These are phyloP conservation scores for Populus davidiana DNA, from an alignment of 345 rosid genomes.

Conservation along the genomic window DNA sequence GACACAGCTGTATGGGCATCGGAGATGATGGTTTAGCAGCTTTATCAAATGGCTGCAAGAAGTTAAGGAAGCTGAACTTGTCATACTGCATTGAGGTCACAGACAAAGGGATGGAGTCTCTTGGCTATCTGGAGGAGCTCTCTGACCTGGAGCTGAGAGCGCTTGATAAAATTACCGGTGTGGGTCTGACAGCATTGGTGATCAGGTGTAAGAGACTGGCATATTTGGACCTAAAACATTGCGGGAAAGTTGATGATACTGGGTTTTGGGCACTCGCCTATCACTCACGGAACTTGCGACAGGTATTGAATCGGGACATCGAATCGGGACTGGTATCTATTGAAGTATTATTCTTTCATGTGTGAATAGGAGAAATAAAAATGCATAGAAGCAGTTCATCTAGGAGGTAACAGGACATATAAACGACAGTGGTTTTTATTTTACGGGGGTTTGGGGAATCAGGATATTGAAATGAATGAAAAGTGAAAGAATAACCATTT, in stretches of 20 bases:
- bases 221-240: slow-evolving; percentile 74
- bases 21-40: slow-evolving; percentile 77
- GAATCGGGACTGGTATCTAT: not conserved
- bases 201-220: slow-evolving; percentile 57
- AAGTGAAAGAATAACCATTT: not conserved
- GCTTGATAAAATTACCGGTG: slow-evolving; percentile 52
- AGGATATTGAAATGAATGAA: not conserved
- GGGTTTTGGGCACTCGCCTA: slow-evolving; percentile 80
- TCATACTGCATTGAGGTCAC: slow-evolving; percentile 69
- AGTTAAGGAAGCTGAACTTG: slow-evolving; percentile 63
- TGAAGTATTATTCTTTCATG: not conserved
- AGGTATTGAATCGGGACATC: slow-evolving; percentile 42
- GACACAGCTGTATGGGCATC: slow-evolving; percentile 54
- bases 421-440: not conserved
- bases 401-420: not conserved
- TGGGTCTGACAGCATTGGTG: slow-evolving; percentile 59
- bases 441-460: not conserved
- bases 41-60: slow-evolving; percentile 72
- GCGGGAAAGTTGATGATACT: slow-evolving; percentile 60
- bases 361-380: not conserved
- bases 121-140: slow-evolving; percentile 55
- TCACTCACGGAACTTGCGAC: slow-evolving; percentile 66
- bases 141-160: slow-evolving; percentile 69
- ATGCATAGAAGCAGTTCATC: not conserved
- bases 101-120: slow-evolving; percentile 54